phyloP scores from a whole-genome alignment of 441 rosid genomes.

The Oxalis stricta region DNA sequence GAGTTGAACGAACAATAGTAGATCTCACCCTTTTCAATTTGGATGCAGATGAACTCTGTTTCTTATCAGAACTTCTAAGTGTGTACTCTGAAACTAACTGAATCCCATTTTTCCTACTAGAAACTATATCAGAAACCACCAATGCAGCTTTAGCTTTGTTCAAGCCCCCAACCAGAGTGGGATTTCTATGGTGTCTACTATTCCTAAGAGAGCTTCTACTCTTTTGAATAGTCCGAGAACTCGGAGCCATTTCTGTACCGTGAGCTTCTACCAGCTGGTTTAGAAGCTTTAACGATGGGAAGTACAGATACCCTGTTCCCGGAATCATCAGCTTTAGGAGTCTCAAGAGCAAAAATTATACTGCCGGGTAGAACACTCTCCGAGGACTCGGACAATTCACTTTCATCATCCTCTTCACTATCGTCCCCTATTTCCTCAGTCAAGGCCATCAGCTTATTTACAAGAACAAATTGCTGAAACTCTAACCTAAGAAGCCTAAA shows the following conservation, averaged over 20 bases:
- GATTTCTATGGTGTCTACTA: constrained; percentile 52
- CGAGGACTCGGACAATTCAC: not conserved
- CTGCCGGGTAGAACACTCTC: constrained; percentile 12
- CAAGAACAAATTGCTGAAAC: constrained; percentile 21
- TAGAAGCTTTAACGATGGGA: constrained; percentile 40
- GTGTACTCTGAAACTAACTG: constrained; percentile 33
- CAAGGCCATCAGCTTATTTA: constrained; percentile 19
- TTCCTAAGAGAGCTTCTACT: constrained; percentile 63
- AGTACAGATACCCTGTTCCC: constrained; percentile 21
- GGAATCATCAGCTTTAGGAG: constrained; percentile 12
- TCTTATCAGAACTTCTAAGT: constrained; percentile 42
- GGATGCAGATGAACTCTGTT: constrained; percentile 11
- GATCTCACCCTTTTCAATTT: constrained; percentile 18
- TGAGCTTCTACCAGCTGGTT: constrained; percentile 26
- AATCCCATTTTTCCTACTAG: constrained; percentile 38
- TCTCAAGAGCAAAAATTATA: constrained; percentile 6
- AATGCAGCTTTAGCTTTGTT: constrained; percentile 41
- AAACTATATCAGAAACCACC: constrained; percentile 39
- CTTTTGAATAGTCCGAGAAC: constrained; percentile 55
- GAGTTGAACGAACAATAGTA: constrained; percentile 14
- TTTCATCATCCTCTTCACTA: constrained; percentile 10
- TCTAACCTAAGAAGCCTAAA: constrained; percentile 17
- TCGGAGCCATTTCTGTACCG: constrained; percentile 38
- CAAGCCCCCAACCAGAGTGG: constrained; percentile 20
- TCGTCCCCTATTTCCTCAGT: constrained; percentile 11